A percentile compares a stretch with the other conserved stretches of the same genome.
Evolutionary conservation across 257 asterid genomes (phyloP).

Genomic region (Solanum piurae): DNA sequence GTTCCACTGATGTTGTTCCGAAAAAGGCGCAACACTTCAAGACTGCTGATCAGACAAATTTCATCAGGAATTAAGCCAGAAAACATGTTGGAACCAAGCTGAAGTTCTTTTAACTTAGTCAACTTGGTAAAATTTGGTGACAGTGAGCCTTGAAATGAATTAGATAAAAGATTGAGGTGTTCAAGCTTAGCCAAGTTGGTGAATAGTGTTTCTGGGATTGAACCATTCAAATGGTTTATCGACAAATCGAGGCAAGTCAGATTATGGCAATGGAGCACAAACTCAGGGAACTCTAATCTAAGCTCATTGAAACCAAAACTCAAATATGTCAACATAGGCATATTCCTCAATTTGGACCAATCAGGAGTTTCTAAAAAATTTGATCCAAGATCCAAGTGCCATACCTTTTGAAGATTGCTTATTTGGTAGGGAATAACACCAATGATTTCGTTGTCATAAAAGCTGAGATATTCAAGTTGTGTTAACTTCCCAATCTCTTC

Average conservation of each 20-base stretch:
- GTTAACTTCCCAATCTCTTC: not conserved
- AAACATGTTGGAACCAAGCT: not conserved
- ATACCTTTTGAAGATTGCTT: not conserved
- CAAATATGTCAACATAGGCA: not conserved
- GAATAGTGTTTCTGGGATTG: not conserved
- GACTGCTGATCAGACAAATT: rapidly evolving
- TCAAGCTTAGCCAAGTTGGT: not conserved
- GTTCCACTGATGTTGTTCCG: too few species aligned
- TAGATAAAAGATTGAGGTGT: not conserved
- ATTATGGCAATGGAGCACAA: not conserved
- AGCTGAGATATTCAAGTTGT: not conserved
- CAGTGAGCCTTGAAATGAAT: not conserved
- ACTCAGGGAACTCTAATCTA: rapidly evolving
- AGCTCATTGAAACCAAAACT: not conserved
- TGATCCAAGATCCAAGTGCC: not conserved
- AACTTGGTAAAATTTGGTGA: not conserved
- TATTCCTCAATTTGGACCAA: not conserved
- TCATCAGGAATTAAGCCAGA: not conserved
- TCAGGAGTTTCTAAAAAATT: not conserved
- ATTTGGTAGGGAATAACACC: not conserved
- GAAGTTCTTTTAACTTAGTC: not conserved
- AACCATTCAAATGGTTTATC: not conserved
- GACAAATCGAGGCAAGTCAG: not conserved
- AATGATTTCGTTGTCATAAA: rapidly evolving
- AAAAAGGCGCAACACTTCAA: not conserved